A percentile compares a stretch with the other conserved stretches of the same genome.
Conservation (phyloP, 2,329 filamentous ascomycete species). For the Exophiala oligosperma region DNA sequence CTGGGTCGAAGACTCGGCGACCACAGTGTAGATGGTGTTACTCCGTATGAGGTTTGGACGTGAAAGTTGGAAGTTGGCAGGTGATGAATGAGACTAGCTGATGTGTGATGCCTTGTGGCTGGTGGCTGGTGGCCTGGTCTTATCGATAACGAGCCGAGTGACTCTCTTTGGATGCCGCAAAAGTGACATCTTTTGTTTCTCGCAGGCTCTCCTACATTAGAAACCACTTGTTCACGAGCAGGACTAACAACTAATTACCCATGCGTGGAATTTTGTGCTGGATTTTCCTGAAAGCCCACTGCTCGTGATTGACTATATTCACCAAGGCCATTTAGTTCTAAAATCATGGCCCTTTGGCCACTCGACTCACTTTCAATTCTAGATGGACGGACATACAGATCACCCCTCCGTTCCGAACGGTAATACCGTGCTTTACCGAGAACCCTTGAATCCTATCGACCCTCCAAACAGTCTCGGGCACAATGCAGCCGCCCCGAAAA, state of each 20-base stretch:
- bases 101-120: no score
- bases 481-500: not conserved
- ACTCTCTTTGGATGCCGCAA: no score
- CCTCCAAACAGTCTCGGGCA: not conserved
- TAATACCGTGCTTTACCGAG: not conserved
- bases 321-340: not conserved
- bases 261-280: no score
- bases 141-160: not conserved
- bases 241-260: no score
- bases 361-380: not conserved
- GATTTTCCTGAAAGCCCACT: no score
- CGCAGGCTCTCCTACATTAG: no score
- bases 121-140: not conserved
- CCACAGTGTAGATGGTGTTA: not conserved
- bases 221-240: no score
- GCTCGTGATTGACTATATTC: not conserved
- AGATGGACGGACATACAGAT: slow-evolving; percentile 6
- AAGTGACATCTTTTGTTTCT: no score
- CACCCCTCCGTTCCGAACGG: no score
- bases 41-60: not conserved
- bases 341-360: not conserved
- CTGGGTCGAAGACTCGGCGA: no score
- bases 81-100: not conserved
- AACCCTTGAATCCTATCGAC: slow-evolving; percentile 8
- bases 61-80: not conserved